These are phyloP conservation scores for Escovopsis sp. DNA, from an alignment of 2,329 filamentous ascomycete species.

Conservation along the genomic window DNA sequence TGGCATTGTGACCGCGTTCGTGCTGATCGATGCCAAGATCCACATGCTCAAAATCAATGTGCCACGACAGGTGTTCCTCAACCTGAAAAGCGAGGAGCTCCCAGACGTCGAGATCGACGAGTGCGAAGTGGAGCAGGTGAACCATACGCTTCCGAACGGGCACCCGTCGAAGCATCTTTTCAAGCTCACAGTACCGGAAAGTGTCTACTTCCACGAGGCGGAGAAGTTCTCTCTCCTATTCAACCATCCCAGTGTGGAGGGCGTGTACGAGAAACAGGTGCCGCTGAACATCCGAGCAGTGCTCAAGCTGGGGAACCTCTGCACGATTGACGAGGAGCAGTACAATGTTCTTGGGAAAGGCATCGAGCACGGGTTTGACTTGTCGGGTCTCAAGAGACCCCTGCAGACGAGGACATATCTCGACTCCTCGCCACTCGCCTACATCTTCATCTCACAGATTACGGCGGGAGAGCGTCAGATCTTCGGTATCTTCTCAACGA, in stretches of 20 bases:
- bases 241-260: slow-evolving; percentile 87
- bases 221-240: slow-evolving; percentile 73
- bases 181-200: slow-evolving; percentile 80
- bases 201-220: slow-evolving; percentile 70
- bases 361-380: slow-evolving; percentile 84
- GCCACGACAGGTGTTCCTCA: slow-evolving; percentile 78
- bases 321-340: slow-evolving; percentile 84
- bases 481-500: slow-evolving; percentile 84
- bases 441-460: slow-evolving; percentile 88
- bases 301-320: slow-evolving; percentile 77
- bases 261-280: slow-evolving; percentile 90
- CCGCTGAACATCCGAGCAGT: slow-evolving; percentile 77
- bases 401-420: slow-evolving; percentile 57
- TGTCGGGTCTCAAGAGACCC: slow-evolving; percentile 57
- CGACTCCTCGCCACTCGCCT: slow-evolving; percentile 57
- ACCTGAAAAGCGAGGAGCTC: slow-evolving; percentile 73
- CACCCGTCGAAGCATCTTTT: slow-evolving; percentile 90
- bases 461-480: slow-evolving; percentile 81
- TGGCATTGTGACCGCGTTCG: slow-evolving; percentile 75
- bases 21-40: slow-evolving; percentile 86
- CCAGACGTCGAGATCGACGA: slow-evolving; percentile 78
- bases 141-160: slow-evolving; percentile 84
- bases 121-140: slow-evolving; percentile 85
- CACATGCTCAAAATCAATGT: slow-evolving; percentile 82
- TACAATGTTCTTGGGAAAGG: slow-evolving; percentile 84